A percentile compares a stretch with the other conserved stretches of the same genome.
Evolutionary conservation across 768 basidiomycete genomes (phyloP).

Genomic region (Pholiota molesta): DNA sequence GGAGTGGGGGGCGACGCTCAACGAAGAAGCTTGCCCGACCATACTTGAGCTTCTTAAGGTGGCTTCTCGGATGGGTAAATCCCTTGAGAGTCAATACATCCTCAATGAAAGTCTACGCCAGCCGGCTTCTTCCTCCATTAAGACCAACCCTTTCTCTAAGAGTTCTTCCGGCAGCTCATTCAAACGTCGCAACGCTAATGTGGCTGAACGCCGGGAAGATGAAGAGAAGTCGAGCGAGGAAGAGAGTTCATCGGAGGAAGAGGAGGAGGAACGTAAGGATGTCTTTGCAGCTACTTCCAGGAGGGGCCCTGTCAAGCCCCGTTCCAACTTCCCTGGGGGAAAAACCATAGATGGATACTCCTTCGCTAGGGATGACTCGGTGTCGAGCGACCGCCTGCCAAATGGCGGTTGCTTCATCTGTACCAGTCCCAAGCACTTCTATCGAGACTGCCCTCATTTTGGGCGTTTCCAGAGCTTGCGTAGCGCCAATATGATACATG

Average conservation of each 20-base stretch:
- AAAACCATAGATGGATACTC: background rate
- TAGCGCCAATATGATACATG: constrained; percentile 11
- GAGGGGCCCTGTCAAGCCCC: background rate
- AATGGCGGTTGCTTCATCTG: constrained; percentile 22
- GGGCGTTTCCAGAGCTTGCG: constrained; percentile 12
- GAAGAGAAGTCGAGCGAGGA: no score
- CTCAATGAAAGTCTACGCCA: constrained; percentile 1
- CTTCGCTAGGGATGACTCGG: constrained; percentile 9
- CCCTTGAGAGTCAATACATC: constrained; percentile 1
- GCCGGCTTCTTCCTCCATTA: background rate
- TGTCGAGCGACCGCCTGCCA: constrained; percentile 1
- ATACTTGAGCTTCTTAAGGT: background rate
- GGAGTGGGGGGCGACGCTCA: constrained; percentile 6
- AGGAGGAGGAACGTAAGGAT: background rate
- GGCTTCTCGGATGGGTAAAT: background rate
- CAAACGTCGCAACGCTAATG: background rate
- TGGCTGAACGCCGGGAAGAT: background rate
- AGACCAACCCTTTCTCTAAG: background rate
- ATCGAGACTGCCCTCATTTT: constrained; percentile 18
- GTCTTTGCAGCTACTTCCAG: background rate
- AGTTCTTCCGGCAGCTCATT: background rate
- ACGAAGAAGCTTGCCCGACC: constrained; percentile 1
- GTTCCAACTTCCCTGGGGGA: background rate
- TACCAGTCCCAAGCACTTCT: constrained; percentile 19
- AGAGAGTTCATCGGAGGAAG: background rate